A percentile compares a stretch with the other conserved stretches of the same genome.
Conservation (phyloP, 2,329 filamentous ascomycete genomes). For the Blastomyces silverae region DNA sequence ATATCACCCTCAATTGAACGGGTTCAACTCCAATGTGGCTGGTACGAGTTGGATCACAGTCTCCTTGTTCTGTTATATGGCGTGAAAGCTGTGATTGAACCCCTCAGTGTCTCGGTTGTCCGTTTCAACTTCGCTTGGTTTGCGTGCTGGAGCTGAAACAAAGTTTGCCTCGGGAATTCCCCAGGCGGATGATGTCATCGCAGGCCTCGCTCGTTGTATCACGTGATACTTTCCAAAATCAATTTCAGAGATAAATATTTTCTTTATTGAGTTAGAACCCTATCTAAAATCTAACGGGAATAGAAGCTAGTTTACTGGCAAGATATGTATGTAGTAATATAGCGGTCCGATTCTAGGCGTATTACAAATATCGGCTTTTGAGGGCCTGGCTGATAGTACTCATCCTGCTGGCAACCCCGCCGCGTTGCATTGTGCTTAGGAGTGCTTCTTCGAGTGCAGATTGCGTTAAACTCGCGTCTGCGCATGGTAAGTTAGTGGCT, state of each 20-base stretch:
- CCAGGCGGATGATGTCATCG: background rate
- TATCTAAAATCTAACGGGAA: background rate
- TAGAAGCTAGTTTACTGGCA: background rate
- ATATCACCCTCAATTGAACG: background rate
- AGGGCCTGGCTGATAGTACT: conserved; percentile 50
- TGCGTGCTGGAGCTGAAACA: background rate
- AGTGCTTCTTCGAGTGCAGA: conserved; percentile 59
- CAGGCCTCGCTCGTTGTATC: background rate
- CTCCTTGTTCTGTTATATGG: background rate
- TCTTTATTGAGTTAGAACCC: background rate
- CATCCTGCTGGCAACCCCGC: conserved; percentile 45
- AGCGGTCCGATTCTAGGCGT: background rate
- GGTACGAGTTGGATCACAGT: background rate
- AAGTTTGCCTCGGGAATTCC: conserved; percentile 3
- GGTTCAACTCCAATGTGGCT: background rate
- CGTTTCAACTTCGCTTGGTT: background rate
- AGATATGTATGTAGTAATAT: background rate
- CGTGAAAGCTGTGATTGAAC: background rate
- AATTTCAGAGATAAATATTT: too few relatives aligned
- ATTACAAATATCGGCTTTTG: conserved; percentile 46
- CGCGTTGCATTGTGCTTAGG: conserved; percentile 56
- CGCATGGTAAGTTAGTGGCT: conserved; percentile 14
- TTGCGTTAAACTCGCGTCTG: conserved; percentile 58
- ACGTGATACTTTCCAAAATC: background rate
- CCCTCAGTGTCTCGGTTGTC: background rate